Evolutionary conservation across 1,284 basidiomycete genomes (phyloP), one percentile per base, ranked within the genome.

Genomic region (Thecaphora frezii): DNA sequence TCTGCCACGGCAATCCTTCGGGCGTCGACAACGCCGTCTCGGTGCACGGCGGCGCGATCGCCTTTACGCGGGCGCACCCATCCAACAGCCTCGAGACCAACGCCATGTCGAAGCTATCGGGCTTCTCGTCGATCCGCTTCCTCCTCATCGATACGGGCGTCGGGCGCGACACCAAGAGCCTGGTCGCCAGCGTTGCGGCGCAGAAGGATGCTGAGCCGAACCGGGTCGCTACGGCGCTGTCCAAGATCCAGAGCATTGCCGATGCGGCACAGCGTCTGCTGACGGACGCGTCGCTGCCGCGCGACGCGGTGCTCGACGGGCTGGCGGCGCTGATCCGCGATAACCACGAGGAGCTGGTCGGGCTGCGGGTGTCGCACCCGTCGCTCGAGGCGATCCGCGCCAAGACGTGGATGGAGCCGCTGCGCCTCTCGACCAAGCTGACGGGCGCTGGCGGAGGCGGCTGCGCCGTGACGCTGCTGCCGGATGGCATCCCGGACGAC

Each of bases 381-480:
- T 82, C 88, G 1, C 82, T 99, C 47, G 96, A 99, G 80, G 82
- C 84, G 38, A 92, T 97, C 69, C 86, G 88, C 50, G 81, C 83
- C 28, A 86, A 85, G 70, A 91, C 92, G 0, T 81, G 83, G 4
- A 82, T 82, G 16, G 74, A 82, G 59, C 30, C 41, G 5, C 44
- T 22, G 5, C 33, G 62, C 22, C 83, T 98, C 44, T 87, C 87
- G 66, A 97, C 94, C n/a, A 99, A 99, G 83, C 81, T 99, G 50
- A 99, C 96, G 2, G 96, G 96, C 39, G 94, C 96, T 2, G 96
- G 96, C n/a, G 96, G 96, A 25, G 96, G 96, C 18, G 96, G 96
- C 18, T 98, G 96, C 75, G 89, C 94, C 2, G 92, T 98, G 25
- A 97, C 93, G 5, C 85, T 98, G 30, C 84, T 98, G 47, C 93